A percentile compares a stretch with the other conserved stretches of the same genome.
phyloP scores from a whole-genome alignment of 306 rosid genomes.

The Alnus rubra region DNA sequence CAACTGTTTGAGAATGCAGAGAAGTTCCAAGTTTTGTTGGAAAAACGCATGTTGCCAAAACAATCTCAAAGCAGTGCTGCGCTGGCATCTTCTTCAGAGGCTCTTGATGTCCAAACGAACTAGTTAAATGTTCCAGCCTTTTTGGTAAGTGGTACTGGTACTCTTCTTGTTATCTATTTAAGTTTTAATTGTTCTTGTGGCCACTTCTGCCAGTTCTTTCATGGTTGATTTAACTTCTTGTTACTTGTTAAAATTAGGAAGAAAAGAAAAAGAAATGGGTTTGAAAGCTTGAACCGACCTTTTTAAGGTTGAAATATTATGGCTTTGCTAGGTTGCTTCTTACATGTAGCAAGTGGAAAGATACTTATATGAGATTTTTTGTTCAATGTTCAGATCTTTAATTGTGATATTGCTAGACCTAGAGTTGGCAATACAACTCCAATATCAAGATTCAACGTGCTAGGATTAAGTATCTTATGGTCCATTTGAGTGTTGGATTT shows the following conservation, averaged over 20 bases:
- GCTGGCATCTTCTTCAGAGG: conserved; percentile 29
- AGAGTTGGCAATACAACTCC: neutral
- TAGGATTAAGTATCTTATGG: neutral
- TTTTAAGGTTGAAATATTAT: neutral
- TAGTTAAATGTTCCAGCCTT: conserved; percentile 16
- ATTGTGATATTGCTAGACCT: neutral
- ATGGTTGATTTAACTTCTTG: neutral
- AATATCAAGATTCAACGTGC: neutral
- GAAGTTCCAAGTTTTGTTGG: conserved; percentile 20
- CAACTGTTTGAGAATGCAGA: conserved; percentile 53
- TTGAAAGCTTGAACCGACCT: neutral
- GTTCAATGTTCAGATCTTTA: neutral
- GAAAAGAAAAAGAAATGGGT: neutral
- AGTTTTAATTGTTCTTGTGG: conserved; percentile 3
- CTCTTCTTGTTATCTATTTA: neutral
- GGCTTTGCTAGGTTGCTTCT: neutral
- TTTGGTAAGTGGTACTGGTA: conserved; percentile 29
- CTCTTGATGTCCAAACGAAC: conserved; percentile 35
- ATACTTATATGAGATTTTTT: neutral
- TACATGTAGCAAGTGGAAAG: neutral
- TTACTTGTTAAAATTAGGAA: neutral
- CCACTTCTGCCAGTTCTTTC: neutral
- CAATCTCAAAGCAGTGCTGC: conserved; percentile 32
- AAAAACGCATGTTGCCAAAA: conserved; percentile 40
- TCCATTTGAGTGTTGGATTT: no score